A percentile compares a stretch with the other conserved stretches of the same genome.
Evolutionary conservation across 495 filamentous ascomycete species (phyloP).

Genomic region (Diplogelasinospora grovesii): DNA sequence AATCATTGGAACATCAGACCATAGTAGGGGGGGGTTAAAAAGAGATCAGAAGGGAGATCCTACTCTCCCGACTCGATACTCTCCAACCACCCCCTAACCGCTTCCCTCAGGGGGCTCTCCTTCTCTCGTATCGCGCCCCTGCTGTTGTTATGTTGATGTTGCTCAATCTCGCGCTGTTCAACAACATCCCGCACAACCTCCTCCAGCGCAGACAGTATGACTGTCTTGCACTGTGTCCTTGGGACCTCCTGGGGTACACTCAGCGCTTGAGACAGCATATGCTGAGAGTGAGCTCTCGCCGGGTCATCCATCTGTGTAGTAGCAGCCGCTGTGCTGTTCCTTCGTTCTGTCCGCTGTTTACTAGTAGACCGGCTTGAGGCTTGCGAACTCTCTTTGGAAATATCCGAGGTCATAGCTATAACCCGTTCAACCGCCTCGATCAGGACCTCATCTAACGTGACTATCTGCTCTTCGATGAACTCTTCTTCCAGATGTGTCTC

Average conservation of each 20-base stretch:
- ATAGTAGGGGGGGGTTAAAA: too few relatives aligned
- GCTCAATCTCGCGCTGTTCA: constrained; percentile 24
- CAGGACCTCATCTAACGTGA: constrained; percentile 66
- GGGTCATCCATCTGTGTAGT: constrained; percentile 8
- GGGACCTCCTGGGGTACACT: constrained; percentile 28
- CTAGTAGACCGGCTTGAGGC: constrained; percentile 37
- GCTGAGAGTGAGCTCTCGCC: not conserved
- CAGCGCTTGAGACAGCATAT: too few relatives aligned
- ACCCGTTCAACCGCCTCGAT: constrained; percentile 73
- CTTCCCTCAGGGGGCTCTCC: constrained; percentile 35
- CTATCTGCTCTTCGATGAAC: constrained; percentile 66
- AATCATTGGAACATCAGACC: too few relatives aligned
- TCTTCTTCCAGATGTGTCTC: constrained; percentile 49
- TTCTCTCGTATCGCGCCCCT: constrained; percentile 16
- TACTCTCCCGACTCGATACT: constrained; percentile 31
- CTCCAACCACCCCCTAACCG: constrained; percentile 39
- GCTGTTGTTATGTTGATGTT: constrained; percentile 12
- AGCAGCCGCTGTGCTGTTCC: constrained; percentile 31
- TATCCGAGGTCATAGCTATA: constrained; percentile 40
- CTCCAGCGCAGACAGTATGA: constrained; percentile 40
- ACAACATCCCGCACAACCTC: constrained; percentile 42
- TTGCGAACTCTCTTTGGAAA: constrained; percentile 35
- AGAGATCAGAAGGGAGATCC: too few relatives aligned
- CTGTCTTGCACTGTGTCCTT: constrained; percentile 41
- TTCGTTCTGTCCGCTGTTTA: constrained; percentile 33